These are phyloP conservation scores for Zygosaccharomyces bisporus DNA, from an alignment of 805 yeast species.

Conservation along the genomic window DNA sequence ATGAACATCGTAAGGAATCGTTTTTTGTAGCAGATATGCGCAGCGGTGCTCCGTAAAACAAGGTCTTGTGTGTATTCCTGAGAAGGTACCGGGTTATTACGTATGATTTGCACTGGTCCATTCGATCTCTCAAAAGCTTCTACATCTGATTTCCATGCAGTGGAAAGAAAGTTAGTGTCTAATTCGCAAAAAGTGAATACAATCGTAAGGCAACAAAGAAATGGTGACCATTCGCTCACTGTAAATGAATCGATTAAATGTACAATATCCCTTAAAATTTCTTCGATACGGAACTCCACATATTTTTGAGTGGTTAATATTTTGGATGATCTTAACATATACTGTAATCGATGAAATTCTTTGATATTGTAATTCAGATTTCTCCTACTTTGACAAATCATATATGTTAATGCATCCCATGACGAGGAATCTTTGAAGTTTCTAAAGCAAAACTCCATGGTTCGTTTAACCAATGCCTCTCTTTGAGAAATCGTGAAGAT, in stretches of 20 bases:
- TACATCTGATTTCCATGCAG: conserved; percentile 21
- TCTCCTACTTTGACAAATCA: conserved; percentile 15
- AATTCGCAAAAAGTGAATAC: conserved; percentile 2
- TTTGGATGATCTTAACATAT: not conserved
- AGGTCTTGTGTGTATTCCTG: conserved; percentile 10
- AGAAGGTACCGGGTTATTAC: conserved; percentile 17
- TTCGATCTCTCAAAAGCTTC: conserved; percentile 14
- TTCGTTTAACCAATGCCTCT: conserved; percentile 10
- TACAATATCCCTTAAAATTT: conserved; percentile 9
- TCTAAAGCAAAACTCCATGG: conserved; percentile 27
- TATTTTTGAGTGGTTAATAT: not conserved
- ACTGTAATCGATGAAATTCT: conserved; percentile 11
- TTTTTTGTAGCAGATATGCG: conserved; percentile 20
- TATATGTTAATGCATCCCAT: conserved; percentile 33
- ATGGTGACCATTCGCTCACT: conserved; percentile 29
- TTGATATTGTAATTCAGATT: conserved; percentile 7
- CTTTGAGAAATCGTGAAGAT: conserved; percentile 15
- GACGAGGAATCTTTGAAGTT: conserved; percentile 36
- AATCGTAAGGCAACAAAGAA: conserved; percentile 19
- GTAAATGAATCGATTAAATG: conserved; percentile 18
- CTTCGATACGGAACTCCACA: not conserved
- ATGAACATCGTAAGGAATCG: conserved; percentile 3
- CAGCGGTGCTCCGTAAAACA: conserved; percentile 4
- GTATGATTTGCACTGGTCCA: conserved; percentile 7
- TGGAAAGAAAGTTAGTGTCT: not conserved